Conservation (phyloP, 129 eudicot genomes). For the Artemisia annua region DNA sequence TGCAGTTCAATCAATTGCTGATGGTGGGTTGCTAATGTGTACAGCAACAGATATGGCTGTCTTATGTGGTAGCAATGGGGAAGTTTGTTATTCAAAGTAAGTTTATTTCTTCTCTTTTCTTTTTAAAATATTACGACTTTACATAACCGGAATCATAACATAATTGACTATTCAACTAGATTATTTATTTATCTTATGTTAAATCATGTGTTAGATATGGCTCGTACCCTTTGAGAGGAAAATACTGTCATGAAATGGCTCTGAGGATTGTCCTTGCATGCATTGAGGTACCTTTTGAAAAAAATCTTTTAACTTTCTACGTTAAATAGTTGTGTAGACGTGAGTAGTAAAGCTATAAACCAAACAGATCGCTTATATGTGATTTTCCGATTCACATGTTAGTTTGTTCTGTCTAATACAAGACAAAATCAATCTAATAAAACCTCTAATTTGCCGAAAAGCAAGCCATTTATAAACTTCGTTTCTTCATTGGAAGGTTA, state of each 20-base stretch:
- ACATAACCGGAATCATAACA: too few relatives aligned
- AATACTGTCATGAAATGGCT: constrained; percentile 97
- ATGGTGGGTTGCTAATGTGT: constrained; percentile 96
- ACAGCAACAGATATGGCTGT: constrained; percentile 99
- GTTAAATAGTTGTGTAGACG: too few relatives aligned
- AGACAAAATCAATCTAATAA: not conserved
- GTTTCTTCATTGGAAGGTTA: not conserved
- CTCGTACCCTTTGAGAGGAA: constrained; percentile 89
- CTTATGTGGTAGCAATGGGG: constrained; percentile 94
- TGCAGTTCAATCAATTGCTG: constrained; percentile 88
- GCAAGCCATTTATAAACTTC: not conserved
- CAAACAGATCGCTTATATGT: not conserved
- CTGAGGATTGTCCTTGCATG: constrained; percentile 94
- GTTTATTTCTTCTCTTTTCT: too few relatives aligned
- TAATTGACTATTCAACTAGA: too few relatives aligned
- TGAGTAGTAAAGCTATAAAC: not conserved
- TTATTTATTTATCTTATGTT: too few relatives aligned
- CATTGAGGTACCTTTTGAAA: constrained; percentile 66
- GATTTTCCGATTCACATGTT: not conserved
- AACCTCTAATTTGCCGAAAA: not conserved
- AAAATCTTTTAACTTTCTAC: not conserved
- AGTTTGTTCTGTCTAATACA: not conserved
- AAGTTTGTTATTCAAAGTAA: constrained; percentile 98
- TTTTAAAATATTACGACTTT: too few relatives aligned
- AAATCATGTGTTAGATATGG: constrained; percentile 74